phyloP scores from a whole-genome alignment of 352 stramenopile species.

The Bremia lactucae region DNA sequence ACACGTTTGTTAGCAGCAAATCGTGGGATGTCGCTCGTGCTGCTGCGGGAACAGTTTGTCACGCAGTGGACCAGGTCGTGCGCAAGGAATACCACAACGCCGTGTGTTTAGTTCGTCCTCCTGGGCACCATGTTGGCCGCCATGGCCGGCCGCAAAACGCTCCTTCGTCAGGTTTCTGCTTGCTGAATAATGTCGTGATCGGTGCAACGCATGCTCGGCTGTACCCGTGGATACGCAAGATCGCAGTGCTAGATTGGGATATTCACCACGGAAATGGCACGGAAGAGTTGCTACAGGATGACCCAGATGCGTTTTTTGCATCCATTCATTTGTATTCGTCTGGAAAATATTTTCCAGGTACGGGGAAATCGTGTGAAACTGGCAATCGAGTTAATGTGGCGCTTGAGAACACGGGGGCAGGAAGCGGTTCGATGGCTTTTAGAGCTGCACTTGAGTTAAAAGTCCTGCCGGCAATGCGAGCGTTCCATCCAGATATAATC shows the following conservation, averaged over 20 bases:
- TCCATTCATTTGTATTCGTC: slow-evolving; percentile 75
- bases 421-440: slow-evolving; percentile 59
- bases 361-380: slow-evolving; percentile 45
- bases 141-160: slow-evolving; percentile 61
- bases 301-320: slow-evolving; percentile 74
- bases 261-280: slow-evolving; percentile 99
- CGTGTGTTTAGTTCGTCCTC: slow-evolving; percentile 83
- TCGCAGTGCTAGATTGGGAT: slow-evolving; percentile 98
- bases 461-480: slow-evolving; percentile 64
- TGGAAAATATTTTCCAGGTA: slow-evolving; percentile 71
- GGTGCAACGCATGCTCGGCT: slow-evolving; percentile 94
- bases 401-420: slow-evolving; percentile 54
- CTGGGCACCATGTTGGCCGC: slow-evolving; percentile 87
- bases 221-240: slow-evolving; percentile 83
- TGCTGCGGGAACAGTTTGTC: slow-evolving; percentile 67
- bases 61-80: slow-evolving; percentile 73
- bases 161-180: slow-evolving; percentile 90
- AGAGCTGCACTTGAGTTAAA: slow-evolving; percentile 40
- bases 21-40: slow-evolving; percentile 77
- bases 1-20: slow-evolving; percentile 81
- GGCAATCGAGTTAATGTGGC: slow-evolving; percentile 71
- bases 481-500: slow-evolving; percentile 72
- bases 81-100: slow-evolving; percentile 72
- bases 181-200: slow-evolving; percentile 99
- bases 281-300: slow-evolving; percentile 82